These are phyloP conservation scores for Penicillium malachiteum DNA, from an alignment of 495 filamentous ascomycete species.

Conservation along the genomic window DNA sequence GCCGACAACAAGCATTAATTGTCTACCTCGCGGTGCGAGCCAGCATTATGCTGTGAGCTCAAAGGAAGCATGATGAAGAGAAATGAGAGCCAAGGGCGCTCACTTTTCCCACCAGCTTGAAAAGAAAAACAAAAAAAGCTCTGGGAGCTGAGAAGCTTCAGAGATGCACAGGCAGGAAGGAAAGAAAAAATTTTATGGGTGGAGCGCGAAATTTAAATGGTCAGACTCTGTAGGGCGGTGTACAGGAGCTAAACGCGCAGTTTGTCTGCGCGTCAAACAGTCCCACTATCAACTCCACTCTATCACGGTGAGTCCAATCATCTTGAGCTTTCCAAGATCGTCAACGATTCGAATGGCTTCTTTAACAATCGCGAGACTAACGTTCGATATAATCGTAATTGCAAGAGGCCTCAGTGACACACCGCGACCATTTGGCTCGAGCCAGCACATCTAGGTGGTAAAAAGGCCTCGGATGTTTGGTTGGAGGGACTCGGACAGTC, in stretches of 20 bases:
- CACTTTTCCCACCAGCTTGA: background rate
- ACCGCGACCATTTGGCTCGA: no score
- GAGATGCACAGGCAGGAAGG: conserved; percentile 22
- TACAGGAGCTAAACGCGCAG: conserved; percentile 3
- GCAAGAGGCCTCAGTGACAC: no score
- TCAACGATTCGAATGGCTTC: background rate
- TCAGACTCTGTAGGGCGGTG: background rate
- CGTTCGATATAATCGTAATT: conserved; percentile 25
- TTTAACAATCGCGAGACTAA: background rate
- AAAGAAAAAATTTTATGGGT: conserved; percentile 43
- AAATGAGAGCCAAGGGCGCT: conserved; percentile 5
- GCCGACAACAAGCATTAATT: conserved; percentile 16
- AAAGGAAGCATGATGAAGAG: conserved; percentile 8
- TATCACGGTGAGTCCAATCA: background rate
- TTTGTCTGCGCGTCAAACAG: conserved; percentile 17
- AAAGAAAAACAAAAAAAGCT: conserved; percentile 11
- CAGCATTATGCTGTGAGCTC: background rate
- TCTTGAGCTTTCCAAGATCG: background rate
- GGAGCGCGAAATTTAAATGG: conserved; percentile 28
- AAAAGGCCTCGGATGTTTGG: no score
- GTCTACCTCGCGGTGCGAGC: background rate
- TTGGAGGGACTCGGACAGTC: no score
- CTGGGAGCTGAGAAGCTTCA: conserved; percentile 12
- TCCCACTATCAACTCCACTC: conserved; percentile 1
- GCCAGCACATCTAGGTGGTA: no score